phyloP scores from a whole-genome alignment of 257 asterid species.

The Solanum sitiens region DNA sequence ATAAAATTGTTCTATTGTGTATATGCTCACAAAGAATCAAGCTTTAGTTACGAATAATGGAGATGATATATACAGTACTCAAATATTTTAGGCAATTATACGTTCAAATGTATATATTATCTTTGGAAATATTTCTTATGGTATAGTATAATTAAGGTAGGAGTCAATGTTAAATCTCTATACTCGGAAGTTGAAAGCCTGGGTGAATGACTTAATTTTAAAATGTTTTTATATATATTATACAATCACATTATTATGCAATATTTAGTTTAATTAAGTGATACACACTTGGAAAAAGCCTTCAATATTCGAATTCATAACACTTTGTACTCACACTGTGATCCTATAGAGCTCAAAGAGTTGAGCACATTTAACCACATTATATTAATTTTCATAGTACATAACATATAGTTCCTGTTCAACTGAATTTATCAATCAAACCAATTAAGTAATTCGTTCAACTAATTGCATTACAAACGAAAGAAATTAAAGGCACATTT shows the following conservation, averaged over 20 bases:
- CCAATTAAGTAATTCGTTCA: no score
- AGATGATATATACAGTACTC: neutral
- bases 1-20: no score
- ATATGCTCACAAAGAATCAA: no score
- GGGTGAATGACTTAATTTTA: neutral
- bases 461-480: neutral
- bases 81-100: neutral
- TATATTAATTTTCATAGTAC: neutral
- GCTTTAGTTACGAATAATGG: no score
- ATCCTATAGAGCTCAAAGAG: neutral
- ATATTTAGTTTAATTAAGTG: neutral
- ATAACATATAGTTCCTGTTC: neutral
- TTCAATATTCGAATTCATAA: neutral
- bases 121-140: neutral
- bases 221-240: no score
- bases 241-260: neutral
- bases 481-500: neutral
- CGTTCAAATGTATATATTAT: neutral
- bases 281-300: neutral
- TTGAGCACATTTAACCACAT: neutral
- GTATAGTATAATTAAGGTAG: no score
- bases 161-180: neutral
- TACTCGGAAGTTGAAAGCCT: no score
- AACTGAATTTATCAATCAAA: neutral
- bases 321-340: neutral